Base-by-base conservation (phyloP, 1,139 yeast species). In the Pichia sp. region DNA sequence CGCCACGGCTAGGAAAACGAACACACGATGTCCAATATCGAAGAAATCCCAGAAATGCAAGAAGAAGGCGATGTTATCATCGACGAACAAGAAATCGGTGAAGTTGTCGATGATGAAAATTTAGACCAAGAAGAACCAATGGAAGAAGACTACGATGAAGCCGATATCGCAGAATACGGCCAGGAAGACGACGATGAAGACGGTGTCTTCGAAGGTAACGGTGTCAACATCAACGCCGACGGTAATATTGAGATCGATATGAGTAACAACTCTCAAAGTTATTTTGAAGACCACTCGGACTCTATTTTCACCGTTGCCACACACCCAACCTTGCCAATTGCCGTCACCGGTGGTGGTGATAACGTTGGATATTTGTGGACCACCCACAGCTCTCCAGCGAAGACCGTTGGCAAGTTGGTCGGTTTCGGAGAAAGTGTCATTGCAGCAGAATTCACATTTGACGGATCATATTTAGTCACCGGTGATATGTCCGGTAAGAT, bases 401-500 rank as follows among this genome's bases (percentile, higher is more conserved):
- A 84, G 54, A 73, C 85, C 53, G 91, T 88, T 3, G 82, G 86
- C 36, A 83, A 85, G 58, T 70, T 91, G 43, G 71, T 70, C 46
- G 90, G 91, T 15, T 96, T 89, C 67, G 83, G 83, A 37, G 99
- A 93, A 63, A 85, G 96, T 27, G 95, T 93, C 10, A 78, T 89
- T 45, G 75, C 90, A 10, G 93, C 94, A 42, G 88, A 83, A 0
- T 93, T 94, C 67, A 83, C 96, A 1, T 68, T 72, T 34, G 95
- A 89, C 58, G 99, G 99, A 21, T 75, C 79, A 42, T 89, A 72
- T 61, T 73, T 87, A 37, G 77, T 93, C 10, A 85, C 97, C 8
- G 98, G 93, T 40, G 99, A 94, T 66, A 93, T 93, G 99, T 82
- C 81, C 45, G 99, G 99, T 47, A 81, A 81, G 56, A 73, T 93